These are phyloP conservation scores for Hanseniaspora taiwanica DNA, from an alignment of 805 yeast species.

Conservation along the genomic window DNA sequence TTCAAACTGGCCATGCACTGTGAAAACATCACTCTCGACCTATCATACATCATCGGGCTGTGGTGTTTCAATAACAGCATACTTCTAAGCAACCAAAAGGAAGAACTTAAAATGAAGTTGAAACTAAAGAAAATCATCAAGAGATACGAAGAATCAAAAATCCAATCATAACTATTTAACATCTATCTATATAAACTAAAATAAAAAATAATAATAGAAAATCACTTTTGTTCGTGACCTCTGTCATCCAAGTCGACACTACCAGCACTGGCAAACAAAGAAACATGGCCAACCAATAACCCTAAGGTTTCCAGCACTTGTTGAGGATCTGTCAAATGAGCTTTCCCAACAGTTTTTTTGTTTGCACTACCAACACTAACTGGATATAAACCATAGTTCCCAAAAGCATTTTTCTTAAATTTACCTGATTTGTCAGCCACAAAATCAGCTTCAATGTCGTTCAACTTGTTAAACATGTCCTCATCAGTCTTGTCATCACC, in stretches of 20 bases:
- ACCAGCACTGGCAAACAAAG: constrained; percentile 67
- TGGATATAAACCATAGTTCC: constrained; percentile 57
- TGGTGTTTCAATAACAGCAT: constrained; percentile 24
- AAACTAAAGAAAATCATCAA: constrained; percentile 14
- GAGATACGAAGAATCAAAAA: background rate
- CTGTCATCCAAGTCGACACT: constrained; percentile 64
- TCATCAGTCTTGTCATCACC: constrained; percentile 98
- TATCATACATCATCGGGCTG: constrained; percentile 18
- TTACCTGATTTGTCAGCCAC: constrained; percentile 14
- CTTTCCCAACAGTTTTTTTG: constrained; percentile 70
- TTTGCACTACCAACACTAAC: constrained; percentile 90
- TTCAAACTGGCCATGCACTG: constrained; percentile 16
- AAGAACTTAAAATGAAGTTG: constrained; percentile 16
- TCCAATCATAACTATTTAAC: too few species aligned
- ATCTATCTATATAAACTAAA: constrained; percentile 1
- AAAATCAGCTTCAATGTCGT: constrained; percentile 38
- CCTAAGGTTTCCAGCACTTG: constrained; percentile 81
- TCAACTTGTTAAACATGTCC: constrained; percentile 83
- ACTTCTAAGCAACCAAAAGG: constrained; percentile 19
- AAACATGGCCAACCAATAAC: constrained; percentile 62
- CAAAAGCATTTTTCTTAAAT: constrained; percentile 28
- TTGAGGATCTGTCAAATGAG: constrained; percentile 72
- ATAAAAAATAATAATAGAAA: constrained; percentile 8
- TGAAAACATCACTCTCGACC: constrained; percentile 9
- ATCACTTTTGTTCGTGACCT: constrained; percentile 40